Evolutionary conservation across 2,329 filamentous ascomycete species (phyloP), one percentile per base, ranked within the genome.

Genomic region (Venturia asperata): DNA sequence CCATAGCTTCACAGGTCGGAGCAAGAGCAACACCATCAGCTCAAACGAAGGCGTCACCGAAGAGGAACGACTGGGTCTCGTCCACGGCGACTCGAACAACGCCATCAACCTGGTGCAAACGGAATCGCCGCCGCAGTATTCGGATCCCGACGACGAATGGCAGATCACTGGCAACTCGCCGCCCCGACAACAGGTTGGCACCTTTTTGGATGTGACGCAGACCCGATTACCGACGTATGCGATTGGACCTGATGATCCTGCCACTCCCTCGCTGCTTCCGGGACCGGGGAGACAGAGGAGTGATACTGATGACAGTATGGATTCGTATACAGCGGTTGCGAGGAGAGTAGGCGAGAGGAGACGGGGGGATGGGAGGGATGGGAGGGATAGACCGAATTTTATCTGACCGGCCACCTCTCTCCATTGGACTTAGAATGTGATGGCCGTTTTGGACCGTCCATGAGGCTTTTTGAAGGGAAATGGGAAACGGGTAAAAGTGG

Each of bases 1-100:
- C 63, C 34, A 66, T 30, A 30, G 65, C 71, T 30, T 74, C 73
- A 21, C 67, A 69, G 19, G 74, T 70, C 62, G 61, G 13, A 68
- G 71, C 43, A 52, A 39, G 17, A 68, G 72, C 66, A 71, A 68
- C 67, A 68, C 72, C 65, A 71, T 74, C 73, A 72, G 69, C 73
- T 74, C 72, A 74, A 68, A 72, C 70, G 83, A 82, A 69, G 80
- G 80, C 56, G 84, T 84, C 1, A 92, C 89, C 0, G 92, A 96
- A 73, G 92, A 96, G 77, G 92, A 96, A 76, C 81, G 85, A 21
- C 76, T 93, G 7, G 92, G 91, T 0, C 82, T 96, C 5, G 91
- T 96, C n/a, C 88, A 88, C 70, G 88, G 89, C 34, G 88, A 91
- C 72, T 81, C 80, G 3, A 63, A 68, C 15, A 68, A 71, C 13